Percentiles rank a stretch among this genome's conserved stretches.
Evolutionary conservation across 2,329 filamentous ascomycete species (phyloP).

Genomic region (Colletotrichum sp.): DNA sequence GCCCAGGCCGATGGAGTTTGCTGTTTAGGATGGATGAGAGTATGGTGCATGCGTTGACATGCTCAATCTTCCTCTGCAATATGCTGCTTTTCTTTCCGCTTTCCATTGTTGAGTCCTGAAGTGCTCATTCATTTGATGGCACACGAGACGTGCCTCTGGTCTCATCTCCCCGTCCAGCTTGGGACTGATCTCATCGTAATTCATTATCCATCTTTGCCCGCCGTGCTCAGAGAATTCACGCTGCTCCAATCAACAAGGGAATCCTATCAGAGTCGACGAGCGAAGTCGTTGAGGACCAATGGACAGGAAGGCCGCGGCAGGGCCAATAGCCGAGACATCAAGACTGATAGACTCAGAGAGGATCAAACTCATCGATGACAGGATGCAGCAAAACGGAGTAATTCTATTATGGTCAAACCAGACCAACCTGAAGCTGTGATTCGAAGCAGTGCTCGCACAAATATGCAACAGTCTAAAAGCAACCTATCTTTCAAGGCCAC

Average conservation of each 20-base stretch:
- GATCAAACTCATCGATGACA: not conserved
- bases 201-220: not conserved
- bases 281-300: too few relatives aligned
- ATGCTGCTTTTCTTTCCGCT: not conserved
- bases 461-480: constrained; percentile 1
- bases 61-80: not conserved
- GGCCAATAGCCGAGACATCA: too few relatives aligned
- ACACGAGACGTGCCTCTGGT: not conserved
- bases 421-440: not conserved
- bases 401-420: not conserved
- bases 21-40: not conserved
- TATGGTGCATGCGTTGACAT: not conserved
- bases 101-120: not conserved
- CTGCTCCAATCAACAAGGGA: too few relatives aligned
- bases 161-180: not conserved
- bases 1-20: not conserved
- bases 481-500: not conserved
- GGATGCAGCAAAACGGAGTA: not conserved
- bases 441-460: not conserved
- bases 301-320: too few relatives aligned
- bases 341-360: too few relatives aligned
- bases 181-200: not conserved
- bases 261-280: too few relatives aligned
- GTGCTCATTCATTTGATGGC: not conserved
- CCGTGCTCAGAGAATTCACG: too few relatives aligned